Base-by-base conservation (phyloP, 108 stramenopile genomes). In the Skeletonema tropicum region DNA sequence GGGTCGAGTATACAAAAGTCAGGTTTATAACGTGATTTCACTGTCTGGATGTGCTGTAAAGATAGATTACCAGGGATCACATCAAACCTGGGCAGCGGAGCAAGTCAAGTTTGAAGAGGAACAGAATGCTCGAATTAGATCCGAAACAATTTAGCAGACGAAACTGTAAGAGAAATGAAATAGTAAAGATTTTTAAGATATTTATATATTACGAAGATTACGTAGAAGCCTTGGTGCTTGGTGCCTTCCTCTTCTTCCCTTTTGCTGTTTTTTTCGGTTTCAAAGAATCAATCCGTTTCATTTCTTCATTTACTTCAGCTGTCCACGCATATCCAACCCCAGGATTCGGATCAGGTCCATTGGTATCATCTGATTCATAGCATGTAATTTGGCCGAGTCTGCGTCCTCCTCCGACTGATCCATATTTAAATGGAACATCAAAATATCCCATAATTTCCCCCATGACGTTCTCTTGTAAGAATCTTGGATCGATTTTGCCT, bases 11-110 rank as follows among this genome's bases (percentile, higher is more conserved):
- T 96, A 93, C 85, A 96, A 93, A 62, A 88, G 87, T 11, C 89
- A 90, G 64, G 91, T 96, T 12, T 96, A 96, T 85, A 96, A 96
- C 66, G 92, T 96, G 25, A 90, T 96, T 39, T 88, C 88, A 8
- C 76, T 91, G 3, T 84, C 78, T 10, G 90, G 88, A 10, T 86
- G 82, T 35, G 90, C 90, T 11, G 90, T 89, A 41, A 84, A 76
- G 46, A 83, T 90, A 15, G 88, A 89, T 38, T 89, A 85, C 45
- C 32, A 60, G n/a, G 73, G 33, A 32, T 30, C 36, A 15, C 49
- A 39, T 38, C 57, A 57, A 57, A 74, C 45, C 19, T 74, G 73
- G 73, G 73, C 57, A 9, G 35, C 23, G 8, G 57, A 58, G 19
- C 73, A 42, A n/a, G 38, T 59, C 11, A 49, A 73, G 21, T 46